Evolutionary conservation across 2,329 filamentous ascomycete species (phyloP).

Genomic region (Dactylonectria macrodidyma): DNA sequence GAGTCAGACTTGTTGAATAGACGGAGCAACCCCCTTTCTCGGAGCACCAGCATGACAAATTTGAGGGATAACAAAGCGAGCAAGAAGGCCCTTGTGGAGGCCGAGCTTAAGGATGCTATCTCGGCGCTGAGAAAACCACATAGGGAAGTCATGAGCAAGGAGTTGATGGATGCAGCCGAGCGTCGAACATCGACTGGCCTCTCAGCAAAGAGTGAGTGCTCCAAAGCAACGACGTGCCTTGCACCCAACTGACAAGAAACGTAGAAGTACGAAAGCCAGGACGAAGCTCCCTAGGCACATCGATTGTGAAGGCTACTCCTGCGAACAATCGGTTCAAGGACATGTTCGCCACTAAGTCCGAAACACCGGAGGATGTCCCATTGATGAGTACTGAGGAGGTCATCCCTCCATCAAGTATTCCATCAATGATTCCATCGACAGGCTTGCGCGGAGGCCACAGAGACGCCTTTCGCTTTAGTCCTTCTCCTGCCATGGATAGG

Average conservation of each 20-base stretch:
- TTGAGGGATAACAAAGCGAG: conserved; percentile 71
- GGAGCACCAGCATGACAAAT: conserved; percentile 64
- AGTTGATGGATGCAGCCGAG: conserved; percentile 77
- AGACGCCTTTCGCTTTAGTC: conserved; percentile 49
- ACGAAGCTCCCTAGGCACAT: conserved; percentile 55
- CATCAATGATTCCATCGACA: conserved; percentile 59
- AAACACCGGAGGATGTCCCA: conserved; percentile 39
- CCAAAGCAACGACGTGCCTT: neutral
- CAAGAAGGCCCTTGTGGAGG: conserved; percentile 77
- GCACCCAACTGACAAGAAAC: conserved; percentile 48
- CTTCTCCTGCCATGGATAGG: conserved; percentile 49
- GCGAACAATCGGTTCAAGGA: conserved; percentile 69
- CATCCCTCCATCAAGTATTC: conserved; percentile 56
- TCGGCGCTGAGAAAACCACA: conserved; percentile 82
- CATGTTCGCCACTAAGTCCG: conserved; percentile 55
- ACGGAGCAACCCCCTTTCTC: conserved; percentile 57
- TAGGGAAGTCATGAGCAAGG: conserved; percentile 76
- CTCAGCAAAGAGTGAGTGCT: conserved; percentile 63
- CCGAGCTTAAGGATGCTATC: conserved; percentile 82
- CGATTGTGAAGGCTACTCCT: conserved; percentile 71
- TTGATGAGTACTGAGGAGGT: conserved; percentile 48
- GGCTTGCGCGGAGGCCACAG: conserved; percentile 52
- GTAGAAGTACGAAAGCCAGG: conserved; percentile 68
- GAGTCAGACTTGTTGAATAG: conserved; percentile 56
- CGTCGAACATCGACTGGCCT: conserved; percentile 66